Evolutionary conservation across 306 rosid genomes (phyloP), one percentile per base, ranked within the genome.

Genomic region (Quercus ilex): DNA sequence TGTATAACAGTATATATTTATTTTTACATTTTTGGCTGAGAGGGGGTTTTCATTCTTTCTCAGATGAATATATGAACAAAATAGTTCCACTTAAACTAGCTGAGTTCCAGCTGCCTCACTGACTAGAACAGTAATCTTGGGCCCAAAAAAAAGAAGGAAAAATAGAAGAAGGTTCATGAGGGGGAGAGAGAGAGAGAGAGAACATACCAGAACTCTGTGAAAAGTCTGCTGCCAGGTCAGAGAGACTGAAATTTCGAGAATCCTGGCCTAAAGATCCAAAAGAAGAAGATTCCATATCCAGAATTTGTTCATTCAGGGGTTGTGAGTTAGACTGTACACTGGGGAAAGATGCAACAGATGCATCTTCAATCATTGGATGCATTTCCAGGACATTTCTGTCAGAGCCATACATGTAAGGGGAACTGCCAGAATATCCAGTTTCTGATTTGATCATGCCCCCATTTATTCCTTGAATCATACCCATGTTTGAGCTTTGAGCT

Each of bases 161-260:
- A 49, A 49, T 13, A 49, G 0, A 49, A 49, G 3, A 5, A 31
- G 14, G 35, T 49, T 55, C 28, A 79, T 26, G 26, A 26, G 26
- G 2, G 26, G 41, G 73, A 35, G 90, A 63, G 88, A 77, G 64
- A 69, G 93, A 35, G 46, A 77, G 14, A 71, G 55, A 67, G 57
- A 35, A 80, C 88, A 59, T 68, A 95, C 99, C 97, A 58, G 98
- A 86, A 77, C 94, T 85, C 81, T 89, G 94, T 71, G 98, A 89
- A 74, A 95, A 91, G 80, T 89, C 91, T 13, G 91, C 87, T 56
- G 92, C 86, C 83, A 95, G 86, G 83, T 95, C 98, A 6, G 97
- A 89, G 81, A 94, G 88, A 83, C 99, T 92, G 82, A 94, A 90
- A 83, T 43, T 90, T 80, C 89, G 85, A 62, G 99, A 91, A 81